Conservation (phyloP, 148 eudicot species). For the Cornus controversa region DNA sequence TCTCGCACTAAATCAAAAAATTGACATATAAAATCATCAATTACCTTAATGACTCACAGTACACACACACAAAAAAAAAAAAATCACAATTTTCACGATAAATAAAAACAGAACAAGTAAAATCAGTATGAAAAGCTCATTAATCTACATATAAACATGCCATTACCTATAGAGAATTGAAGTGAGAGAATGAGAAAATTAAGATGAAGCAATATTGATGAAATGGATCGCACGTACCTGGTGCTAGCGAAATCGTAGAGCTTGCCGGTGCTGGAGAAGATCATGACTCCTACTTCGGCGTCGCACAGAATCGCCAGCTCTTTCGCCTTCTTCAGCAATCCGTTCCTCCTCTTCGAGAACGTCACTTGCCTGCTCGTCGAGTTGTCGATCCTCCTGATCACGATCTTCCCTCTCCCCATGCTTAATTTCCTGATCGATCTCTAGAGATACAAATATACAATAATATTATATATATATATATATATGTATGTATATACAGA, state of each 20-base stretch:
- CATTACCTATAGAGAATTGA: no score
- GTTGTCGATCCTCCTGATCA: conserved; percentile 63
- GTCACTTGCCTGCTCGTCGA: conserved; percentile 65
- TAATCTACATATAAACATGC: no score
- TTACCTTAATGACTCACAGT: no score
- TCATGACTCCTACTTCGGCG: conserved; percentile 61
- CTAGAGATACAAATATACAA: neutral
- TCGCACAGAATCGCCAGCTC: conserved; percentile 63
- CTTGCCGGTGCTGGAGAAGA: conserved; percentile 59
- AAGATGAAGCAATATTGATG: neutral
- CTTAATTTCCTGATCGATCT: neutral
- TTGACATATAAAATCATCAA: no score
- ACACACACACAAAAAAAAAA: no score
- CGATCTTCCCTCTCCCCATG: conserved; percentile 69
- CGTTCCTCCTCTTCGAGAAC: conserved; percentile 56
- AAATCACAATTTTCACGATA: no score
- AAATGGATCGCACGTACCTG: conserved; percentile 42
- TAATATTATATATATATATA: no score
- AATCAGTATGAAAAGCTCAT: no score
- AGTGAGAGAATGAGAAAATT: no score
- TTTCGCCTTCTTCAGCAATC: conserved; percentile 60
- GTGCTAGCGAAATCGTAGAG: conserved; percentile 55
- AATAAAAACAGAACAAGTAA: no score
- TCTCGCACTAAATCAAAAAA: no score
- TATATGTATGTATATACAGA: neutral